Percentiles rank a stretch among this genome's conserved stretches.
phyloP scores from a whole-genome alignment of 2,329 filamentous ascomycete species.

The Fusarium decemcellulare region DNA sequence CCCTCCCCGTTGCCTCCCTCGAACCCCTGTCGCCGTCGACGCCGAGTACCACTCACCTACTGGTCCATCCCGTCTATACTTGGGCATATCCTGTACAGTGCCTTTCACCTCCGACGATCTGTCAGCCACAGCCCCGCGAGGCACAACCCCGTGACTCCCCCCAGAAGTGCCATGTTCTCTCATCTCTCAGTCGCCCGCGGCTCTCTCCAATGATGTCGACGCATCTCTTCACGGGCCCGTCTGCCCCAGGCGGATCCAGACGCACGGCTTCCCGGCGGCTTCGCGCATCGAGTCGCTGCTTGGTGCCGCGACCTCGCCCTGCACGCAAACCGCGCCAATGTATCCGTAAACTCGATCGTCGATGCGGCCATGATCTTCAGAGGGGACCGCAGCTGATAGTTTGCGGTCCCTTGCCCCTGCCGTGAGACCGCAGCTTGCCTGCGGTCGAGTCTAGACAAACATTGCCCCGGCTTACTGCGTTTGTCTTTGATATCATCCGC shows the following conservation, averaged over 20 bases:
- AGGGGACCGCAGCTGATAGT: conserved; percentile 27
- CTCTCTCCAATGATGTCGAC: conserved; percentile 33
- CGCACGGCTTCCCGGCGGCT: conserved; percentile 38
- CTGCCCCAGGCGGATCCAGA: conserved; percentile 15
- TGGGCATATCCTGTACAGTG: conserved; percentile 16
- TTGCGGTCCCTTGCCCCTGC: conserved; percentile 9
- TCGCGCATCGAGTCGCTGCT: conserved; percentile 32
- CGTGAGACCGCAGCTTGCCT: conserved; percentile 21
- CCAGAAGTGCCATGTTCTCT: conserved; percentile 37
- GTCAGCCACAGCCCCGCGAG: conserved; percentile 41
- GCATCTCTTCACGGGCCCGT: conserved; percentile 13
- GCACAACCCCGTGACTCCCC: conserved; percentile 41
- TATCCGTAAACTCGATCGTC: conserved; percentile 32
- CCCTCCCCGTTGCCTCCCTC: conserved; percentile 22
- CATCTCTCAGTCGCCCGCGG: conserved; percentile 8
- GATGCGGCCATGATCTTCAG: conserved; percentile 19
- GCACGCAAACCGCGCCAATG: background rate
- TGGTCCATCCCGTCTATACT: conserved; percentile 6
- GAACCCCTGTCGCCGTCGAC: conserved; percentile 12
- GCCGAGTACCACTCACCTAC: conserved; percentile 3
- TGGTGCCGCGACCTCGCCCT: conserved; percentile 1
- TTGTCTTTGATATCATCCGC: conserved; percentile 21
- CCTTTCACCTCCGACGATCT: conserved; percentile 30
- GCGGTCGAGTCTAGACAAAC: conserved; percentile 26
- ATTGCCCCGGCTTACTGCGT: conserved; percentile 16